phyloP scores from a whole-genome alignment of 1,139 yeast species.

The Suhomyces chickasaworum region DNA sequence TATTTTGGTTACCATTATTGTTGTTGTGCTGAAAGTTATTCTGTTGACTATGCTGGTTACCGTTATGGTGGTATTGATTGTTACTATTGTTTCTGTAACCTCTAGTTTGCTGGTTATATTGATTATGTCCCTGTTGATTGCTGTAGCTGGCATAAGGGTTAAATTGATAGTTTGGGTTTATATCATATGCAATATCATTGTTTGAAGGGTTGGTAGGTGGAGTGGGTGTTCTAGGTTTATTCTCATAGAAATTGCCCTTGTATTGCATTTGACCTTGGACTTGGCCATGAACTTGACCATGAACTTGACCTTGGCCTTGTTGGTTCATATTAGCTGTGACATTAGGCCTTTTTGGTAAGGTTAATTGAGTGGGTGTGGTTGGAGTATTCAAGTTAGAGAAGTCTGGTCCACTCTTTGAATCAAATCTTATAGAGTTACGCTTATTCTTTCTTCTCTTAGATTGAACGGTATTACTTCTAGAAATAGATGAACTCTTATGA shows the following conservation, averaged over 20 bases:
- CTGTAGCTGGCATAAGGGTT: constrained; percentile 15
- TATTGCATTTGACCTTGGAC: constrained; percentile 8
- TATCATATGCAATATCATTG: constrained; percentile 16
- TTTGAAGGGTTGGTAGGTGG: constrained; percentile 24
- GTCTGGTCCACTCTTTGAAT: constrained; percentile 27
- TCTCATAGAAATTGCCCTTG: constrained; percentile 20
- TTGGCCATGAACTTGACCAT: constrained; percentile 11
- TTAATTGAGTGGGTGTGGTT: constrained; percentile 25
- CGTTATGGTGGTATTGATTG: constrained; percentile 15
- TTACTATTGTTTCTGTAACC: constrained; percentile 13
- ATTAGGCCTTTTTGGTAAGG: constrained; percentile 26
- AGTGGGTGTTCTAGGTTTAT: constrained; percentile 29
- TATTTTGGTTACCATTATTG: constrained; percentile 3
- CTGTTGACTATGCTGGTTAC: constrained; percentile 13
- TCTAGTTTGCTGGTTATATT: constrained; percentile 7
- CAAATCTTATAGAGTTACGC: constrained; percentile 35
- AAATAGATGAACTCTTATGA: constrained; percentile 18
- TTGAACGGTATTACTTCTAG: constrained; percentile 31
- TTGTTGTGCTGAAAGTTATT: constrained; percentile 15
- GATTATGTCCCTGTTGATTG: constrained; percentile 10
- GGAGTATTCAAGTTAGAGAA: constrained; percentile 23
- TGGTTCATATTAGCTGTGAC: constrained; percentile 12
- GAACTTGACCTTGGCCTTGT: constrained; percentile 4
- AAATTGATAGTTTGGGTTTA: constrained; percentile 17
- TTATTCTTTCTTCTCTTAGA: constrained; percentile 35